Evolutionary conservation across 2,329 filamentous ascomycete species (phyloP).

Genomic region (Hymenoscyphus fraxineus): DNA sequence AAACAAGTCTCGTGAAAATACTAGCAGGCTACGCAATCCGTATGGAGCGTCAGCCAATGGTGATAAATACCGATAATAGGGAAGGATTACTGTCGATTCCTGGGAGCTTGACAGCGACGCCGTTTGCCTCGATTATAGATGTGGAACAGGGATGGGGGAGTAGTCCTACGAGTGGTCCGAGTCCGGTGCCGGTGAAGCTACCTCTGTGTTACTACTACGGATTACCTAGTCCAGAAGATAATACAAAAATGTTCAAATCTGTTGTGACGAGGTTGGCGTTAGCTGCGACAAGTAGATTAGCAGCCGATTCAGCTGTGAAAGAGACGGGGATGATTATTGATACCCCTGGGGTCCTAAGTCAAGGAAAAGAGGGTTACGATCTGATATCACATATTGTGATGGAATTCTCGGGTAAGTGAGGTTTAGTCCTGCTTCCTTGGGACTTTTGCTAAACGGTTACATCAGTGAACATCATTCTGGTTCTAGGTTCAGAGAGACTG

Average conservation of each 20-base stretch:
- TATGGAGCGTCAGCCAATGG: slow-evolving; percentile 68
- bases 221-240: slow-evolving; percentile 66
- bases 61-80: slow-evolving; percentile 79
- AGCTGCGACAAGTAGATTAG: slow-evolving; percentile 71
- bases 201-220: slow-evolving; percentile 91
- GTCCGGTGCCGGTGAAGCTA: slow-evolving; percentile 82
- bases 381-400: slow-evolving; percentile 75
- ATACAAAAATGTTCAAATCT: slow-evolving; percentile 67
- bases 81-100: slow-evolving; percentile 77
- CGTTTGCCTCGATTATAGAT: slow-evolving; percentile 83
- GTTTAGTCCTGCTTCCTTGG: neutral
- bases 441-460: slow-evolving; percentile 6
- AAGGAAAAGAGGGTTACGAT: slow-evolving; percentile 66
- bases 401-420: slow-evolving; percentile 55
- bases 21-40: slow-evolving; percentile 77
- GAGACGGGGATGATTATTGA: slow-evolving; percentile 82
- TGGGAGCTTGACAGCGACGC: slow-evolving; percentile 80
- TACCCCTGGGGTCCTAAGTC: slow-evolving; percentile 66
- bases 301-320: slow-evolving; percentile 69
- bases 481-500: slow-evolving; percentile 74
- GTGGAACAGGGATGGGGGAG: slow-evolving; percentile 85
- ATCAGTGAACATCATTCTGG: slow-evolving; percentile 72
- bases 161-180: slow-evolving; percentile 87
- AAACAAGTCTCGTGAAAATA: slow-evolving; percentile 75
- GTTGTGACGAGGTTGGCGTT: slow-evolving; percentile 74